Percentiles rank a stretch among this genome's conserved stretches.
These are phyloP conservation scores for Magnolia sinica DNA, from an alignment of 164 flowering plant species.

Conservation along the genomic window DNA sequence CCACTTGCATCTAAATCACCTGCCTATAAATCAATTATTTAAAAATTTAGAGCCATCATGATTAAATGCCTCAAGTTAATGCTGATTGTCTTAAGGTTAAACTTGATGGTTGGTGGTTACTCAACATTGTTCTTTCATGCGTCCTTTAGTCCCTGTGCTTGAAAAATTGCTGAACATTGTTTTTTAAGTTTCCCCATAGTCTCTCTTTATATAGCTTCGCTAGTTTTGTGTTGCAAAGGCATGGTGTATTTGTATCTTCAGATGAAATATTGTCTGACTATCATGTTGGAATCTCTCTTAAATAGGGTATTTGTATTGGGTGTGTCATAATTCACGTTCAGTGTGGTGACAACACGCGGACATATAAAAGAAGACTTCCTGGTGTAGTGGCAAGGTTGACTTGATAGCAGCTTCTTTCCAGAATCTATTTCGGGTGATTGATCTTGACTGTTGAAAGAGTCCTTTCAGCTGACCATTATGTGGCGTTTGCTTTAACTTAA, in stretches of 20 bases:
- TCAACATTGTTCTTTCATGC: not conserved
- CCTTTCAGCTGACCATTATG: conserved; percentile 11
- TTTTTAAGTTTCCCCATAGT: not conserved
- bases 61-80: not conserved
- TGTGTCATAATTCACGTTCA: conserved; percentile 43
- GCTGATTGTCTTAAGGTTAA: not conserved
- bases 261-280: conserved; percentile 35
- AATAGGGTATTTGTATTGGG: conserved; percentile 51
- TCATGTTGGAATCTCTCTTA: conserved; percentile 44
- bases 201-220: not conserved
- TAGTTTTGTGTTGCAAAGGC: conserved; percentile 23
- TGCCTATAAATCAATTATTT: not conserved
- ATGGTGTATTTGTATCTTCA: conserved; percentile 20
- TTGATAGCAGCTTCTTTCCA: conserved; percentile 28
- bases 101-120: not conserved
- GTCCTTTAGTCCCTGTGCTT: not conserved
- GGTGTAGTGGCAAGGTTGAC: conserved; percentile 45
- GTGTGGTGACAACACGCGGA: conserved; percentile 45
- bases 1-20: not conserved
- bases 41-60: not conserved
- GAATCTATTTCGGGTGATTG: conserved; percentile 22
- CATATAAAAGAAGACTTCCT: conserved; percentile 39
- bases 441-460: conserved; percentile 21
- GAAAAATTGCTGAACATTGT: not conserved
- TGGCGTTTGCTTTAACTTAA: conserved; percentile 14